Conservation (phyloP, 1,139 yeast species). For the Sugiyamaella pinicola region DNA sequence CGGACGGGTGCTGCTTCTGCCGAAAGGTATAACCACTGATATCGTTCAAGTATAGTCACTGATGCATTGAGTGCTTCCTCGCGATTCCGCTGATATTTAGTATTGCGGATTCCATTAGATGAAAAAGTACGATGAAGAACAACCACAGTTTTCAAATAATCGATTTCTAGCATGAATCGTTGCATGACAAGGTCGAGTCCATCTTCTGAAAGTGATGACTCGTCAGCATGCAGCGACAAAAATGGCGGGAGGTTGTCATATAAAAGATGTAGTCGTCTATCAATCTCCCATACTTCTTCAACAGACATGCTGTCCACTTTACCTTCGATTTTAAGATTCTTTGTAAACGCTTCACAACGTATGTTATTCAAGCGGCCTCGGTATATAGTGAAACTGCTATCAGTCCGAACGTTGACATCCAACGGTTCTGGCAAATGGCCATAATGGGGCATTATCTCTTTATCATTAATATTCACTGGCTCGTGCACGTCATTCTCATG, state of each 20-base stretch:
- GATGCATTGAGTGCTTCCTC: slow-evolving; percentile 39
- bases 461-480: slow-evolving; percentile 36
- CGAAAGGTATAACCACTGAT: slow-evolving; percentile 38
- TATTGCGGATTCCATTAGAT: slow-evolving; percentile 26
- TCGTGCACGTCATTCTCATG: slow-evolving; percentile 37
- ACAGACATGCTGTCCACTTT: slow-evolving; percentile 25
- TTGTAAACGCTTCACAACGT: slow-evolving; percentile 24
- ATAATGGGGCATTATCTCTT: slow-evolving; percentile 30
- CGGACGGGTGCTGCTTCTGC: slow-evolving; percentile 33
- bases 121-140: slow-evolving; percentile 41
- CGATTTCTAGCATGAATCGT: slow-evolving; percentile 39
- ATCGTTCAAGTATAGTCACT: slow-evolving; percentile 35
- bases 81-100: slow-evolving; percentile 32
- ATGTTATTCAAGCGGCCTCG: slow-evolving; percentile 29
- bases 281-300: slow-evolving; percentile 33
- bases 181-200: slow-evolving; percentile 37
- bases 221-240: slow-evolving; percentile 31
- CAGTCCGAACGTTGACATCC: slow-evolving; percentile 30
- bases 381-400: slow-evolving; percentile 33
- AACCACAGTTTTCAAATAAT: slow-evolving; percentile 37
- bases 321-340: slow-evolving; percentile 26
- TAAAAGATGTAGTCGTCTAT: slow-evolving; percentile 32
- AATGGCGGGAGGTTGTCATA: slow-evolving; percentile 34
- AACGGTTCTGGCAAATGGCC: slow-evolving; percentile 26
- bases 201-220: slow-evolving; percentile 29